Conservation (phyloP, 2,329 filamentous ascomycete species). For the Dactylellina haptotyla region DNA sequence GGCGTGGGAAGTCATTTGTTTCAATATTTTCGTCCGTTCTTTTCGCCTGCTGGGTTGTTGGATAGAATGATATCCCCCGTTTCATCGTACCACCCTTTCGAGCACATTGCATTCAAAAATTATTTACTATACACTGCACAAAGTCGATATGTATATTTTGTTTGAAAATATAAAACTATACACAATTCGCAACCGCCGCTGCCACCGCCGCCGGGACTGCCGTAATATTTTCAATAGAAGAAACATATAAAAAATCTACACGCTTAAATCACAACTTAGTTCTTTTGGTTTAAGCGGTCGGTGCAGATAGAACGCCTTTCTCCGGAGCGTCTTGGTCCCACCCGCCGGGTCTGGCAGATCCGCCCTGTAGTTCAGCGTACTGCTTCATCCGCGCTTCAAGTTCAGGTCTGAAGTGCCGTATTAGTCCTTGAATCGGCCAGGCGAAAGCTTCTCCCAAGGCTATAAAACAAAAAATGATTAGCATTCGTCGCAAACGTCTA, state of each 20-base stretch:
- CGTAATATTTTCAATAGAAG: conserved; percentile 3
- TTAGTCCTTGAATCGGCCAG: conserved; percentile 97
- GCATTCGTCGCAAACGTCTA: conserved; percentile 35
- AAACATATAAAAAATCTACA: conserved; percentile 22
- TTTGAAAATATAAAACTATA: conserved; percentile 27
- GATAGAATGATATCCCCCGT: conserved; percentile 1
- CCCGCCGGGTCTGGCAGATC: conserved; percentile 81
- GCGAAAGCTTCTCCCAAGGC: conserved; percentile 96
- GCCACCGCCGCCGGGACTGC: neutral
- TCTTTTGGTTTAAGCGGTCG: conserved; percentile 63
- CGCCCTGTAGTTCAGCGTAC: conserved; percentile 77
- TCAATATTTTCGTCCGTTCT: neutral
- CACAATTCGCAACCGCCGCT: conserved; percentile 33
- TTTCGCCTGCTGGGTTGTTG: neutral
- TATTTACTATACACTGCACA: no score
- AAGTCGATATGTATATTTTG: conserved; percentile 25
- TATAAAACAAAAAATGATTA: conserved; percentile 61
- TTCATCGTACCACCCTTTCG: neutral
- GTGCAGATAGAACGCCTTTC: conserved; percentile 88
- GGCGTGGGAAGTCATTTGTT: conserved; percentile 6
- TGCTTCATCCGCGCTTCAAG: conserved; percentile 89
- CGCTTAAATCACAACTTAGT: conserved; percentile 29
- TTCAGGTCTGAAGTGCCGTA: conserved; percentile 97
- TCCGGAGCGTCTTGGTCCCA: conserved; percentile 80
- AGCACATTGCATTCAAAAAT: neutral